phyloP scores from a whole-genome alignment of 805 yeast genomes.

The Nakazawaea peltata region DNA sequence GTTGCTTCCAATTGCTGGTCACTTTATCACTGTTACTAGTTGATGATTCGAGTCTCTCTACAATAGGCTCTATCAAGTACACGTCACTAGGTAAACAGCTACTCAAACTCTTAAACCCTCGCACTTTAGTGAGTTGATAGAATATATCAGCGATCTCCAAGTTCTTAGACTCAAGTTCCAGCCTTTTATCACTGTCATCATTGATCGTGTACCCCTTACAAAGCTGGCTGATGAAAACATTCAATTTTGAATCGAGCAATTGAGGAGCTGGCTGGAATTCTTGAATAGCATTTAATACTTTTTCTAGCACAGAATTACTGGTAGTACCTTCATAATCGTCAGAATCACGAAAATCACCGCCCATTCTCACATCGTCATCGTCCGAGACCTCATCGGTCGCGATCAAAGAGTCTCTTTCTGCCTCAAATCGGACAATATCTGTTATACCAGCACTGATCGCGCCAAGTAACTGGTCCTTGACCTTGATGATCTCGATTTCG shows the following conservation, averaged over 20 bases:
- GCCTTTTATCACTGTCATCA: constrained; percentile 4
- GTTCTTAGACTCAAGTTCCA: too few relatives aligned
- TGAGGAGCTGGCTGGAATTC: constrained; percentile 50
- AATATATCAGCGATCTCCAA: constrained; percentile 25
- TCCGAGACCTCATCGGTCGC: neutral
- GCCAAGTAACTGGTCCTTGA: constrained; percentile 2
- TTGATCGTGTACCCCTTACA: constrained; percentile 19
- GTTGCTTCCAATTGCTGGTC: constrained; percentile 32
- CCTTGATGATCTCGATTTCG: constrained; percentile 5
- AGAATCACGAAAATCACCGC: too few relatives aligned
- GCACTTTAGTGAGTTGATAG: constrained; percentile 55
- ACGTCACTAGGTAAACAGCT: constrained; percentile 56
- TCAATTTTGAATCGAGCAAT: constrained; percentile 35
- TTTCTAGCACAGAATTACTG: too few relatives aligned
- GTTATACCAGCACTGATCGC: constrained; percentile 5
- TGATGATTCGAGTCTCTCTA: constrained; percentile 16
- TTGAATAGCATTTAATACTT: constrained; percentile 23
- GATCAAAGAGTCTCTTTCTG: too few relatives aligned
- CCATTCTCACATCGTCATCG: neutral
- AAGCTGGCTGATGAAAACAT: constrained; percentile 23
- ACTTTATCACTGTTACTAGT: constrained; percentile 8
- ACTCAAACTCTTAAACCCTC: constrained; percentile 57
- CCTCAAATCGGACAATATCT: constrained; percentile 41
- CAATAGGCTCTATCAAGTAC: constrained; percentile 32
- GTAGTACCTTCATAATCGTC: too few relatives aligned